Conservation (phyloP, 495 filamentous ascomycete species). For the Lineolata rhizophorae region DNA sequence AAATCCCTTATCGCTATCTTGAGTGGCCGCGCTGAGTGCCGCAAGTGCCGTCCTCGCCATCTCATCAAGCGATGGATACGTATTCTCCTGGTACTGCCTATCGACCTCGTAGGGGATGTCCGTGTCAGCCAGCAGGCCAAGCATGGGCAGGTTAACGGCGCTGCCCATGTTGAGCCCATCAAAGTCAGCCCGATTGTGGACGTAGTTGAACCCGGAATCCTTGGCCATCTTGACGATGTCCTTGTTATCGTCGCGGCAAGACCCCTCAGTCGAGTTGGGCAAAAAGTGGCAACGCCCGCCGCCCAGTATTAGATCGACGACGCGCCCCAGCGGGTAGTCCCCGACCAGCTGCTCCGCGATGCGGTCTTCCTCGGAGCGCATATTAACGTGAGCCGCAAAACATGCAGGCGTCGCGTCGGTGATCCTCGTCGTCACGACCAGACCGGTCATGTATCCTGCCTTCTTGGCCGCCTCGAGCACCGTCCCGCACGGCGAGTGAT, state of each 20-base stretch:
- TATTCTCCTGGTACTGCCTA: conserved; percentile 47
- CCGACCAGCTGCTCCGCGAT: conserved; percentile 87
- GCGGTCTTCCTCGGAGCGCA: conserved; percentile 58
- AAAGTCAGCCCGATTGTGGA: conserved; percentile 50
- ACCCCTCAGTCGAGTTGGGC: conserved; percentile 49
- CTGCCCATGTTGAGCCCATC: conserved; percentile 51
- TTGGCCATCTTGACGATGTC: conserved; percentile 46
- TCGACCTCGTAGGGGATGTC: conserved; percentile 92
- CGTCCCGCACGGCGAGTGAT: conserved; percentile 72
- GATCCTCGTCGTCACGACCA: conserved; percentile 88
- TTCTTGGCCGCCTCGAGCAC: conserved; percentile 86
- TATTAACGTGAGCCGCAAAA: conserved; percentile 75
- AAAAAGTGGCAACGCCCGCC: conserved; percentile 89
- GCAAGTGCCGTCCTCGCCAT: conserved; percentile 70
- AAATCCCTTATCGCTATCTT: conserved; percentile 75
- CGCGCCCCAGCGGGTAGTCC: conserved; percentile 58
- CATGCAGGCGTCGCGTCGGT: conserved; percentile 96
- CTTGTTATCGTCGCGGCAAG: conserved; percentile 54
- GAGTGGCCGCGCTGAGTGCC: conserved; percentile 62
- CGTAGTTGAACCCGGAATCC: conserved; percentile 61
- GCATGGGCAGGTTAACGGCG: conserved; percentile 52
- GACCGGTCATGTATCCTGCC: conserved; percentile 74
- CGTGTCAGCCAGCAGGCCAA: conserved; percentile 63
- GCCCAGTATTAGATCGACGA: conserved; percentile 79
- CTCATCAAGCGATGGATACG: conserved; percentile 76